Base-by-base conservation (phyloP, 2,329 filamentous ascomycete genomes). In the Periconia macrospinosa region DNA sequence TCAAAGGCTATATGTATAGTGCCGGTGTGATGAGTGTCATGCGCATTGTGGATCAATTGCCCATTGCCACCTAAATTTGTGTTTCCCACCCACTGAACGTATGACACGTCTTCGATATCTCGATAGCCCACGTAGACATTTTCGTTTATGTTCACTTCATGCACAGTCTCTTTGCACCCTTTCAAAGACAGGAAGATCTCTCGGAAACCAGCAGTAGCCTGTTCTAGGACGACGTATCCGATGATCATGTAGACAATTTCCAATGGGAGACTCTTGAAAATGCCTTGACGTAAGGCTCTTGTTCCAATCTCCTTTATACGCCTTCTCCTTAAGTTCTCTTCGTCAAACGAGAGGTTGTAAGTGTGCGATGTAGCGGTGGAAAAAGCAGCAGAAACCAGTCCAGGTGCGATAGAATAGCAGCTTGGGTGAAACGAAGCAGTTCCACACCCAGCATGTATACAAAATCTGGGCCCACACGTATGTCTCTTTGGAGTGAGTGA, bases 301-400 rank as follows among this genome's bases (percentile, higher is more conserved):
- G 30, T 9, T 6, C 27, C 30, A 35, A 19, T 27, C 9, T 47
- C 30, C 17, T 27, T 47, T 35, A 47, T 37, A 8, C 45, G 45
- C 8, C 30, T 47, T 6, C 27, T 27, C 33, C 45, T 47, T 18
- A 40, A 8, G 45, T 14, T 7, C n/a, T 47, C 45, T n/a, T 47
- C 45, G n/a, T 47, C 17, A 19, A 6, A 47, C 17, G 45, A 40
- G 9, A 27, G 45, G 9, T 27, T 13, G n/a, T 47, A 47, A 37
- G 3, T 9, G 19, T 47, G 37, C 2, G 45, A 6, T 10, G 37
- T 37, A 15, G 45, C 23, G 17, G 30, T 10, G 3, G 30, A 6
- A 35, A 47, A 47, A 2, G 45, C 3, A 6, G 3, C 3, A 3
- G 45, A 47, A 37, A 47, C 56, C 46, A 65, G 11, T 6, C 15